These are phyloP conservation scores for Ajuga chamaepitys DNA, from an alignment of 257 asterid genomes.

Conservation along the genomic window DNA sequence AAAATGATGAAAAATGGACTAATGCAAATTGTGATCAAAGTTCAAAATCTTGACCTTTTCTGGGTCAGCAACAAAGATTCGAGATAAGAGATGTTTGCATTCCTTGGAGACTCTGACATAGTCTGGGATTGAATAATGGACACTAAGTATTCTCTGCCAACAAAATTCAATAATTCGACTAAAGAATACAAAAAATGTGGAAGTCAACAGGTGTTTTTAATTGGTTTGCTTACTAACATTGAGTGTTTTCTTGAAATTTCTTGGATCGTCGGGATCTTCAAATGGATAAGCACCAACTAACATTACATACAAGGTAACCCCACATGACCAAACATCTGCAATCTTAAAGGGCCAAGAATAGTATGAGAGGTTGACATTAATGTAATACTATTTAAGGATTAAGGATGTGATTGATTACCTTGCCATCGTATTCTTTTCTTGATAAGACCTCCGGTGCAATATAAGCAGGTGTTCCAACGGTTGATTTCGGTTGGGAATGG, in stretches of 20 bases:
- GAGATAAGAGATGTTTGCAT: constrained; percentile 64
- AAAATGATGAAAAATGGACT: neutral
- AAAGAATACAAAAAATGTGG: neutral
- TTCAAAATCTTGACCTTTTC: constrained; percentile 34
- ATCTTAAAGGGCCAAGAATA: constrained; percentile 30
- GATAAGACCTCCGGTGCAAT: constrained; percentile 78
- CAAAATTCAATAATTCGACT: neutral
- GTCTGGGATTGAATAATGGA: constrained; percentile 68
- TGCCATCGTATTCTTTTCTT: constrained; percentile 72
- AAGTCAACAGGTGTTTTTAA: constrained; percentile 2
- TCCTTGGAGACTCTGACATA: constrained; percentile 69
- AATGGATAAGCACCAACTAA: constrained; percentile 85
- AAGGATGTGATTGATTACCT: constrained; percentile 27
- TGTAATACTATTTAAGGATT: neutral
- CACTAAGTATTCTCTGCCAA: constrained; percentile 61
- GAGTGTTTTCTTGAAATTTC: constrained; percentile 76
- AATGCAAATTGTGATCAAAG: neutral
- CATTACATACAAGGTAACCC: constrained; percentile 87
- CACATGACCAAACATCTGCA: constrained; percentile 97
- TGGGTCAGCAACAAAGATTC: constrained; percentile 64
- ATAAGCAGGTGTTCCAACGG: constrained; percentile 76
- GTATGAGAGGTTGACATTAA: neutral
- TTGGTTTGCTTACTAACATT: constrained; percentile 32
- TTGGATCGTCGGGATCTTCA: constrained; percentile 80
- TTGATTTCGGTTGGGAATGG: constrained; percentile 85